Conservation (phyloP, 371 early-diverging fungal species). For the Mortierella sp. region DNA sequence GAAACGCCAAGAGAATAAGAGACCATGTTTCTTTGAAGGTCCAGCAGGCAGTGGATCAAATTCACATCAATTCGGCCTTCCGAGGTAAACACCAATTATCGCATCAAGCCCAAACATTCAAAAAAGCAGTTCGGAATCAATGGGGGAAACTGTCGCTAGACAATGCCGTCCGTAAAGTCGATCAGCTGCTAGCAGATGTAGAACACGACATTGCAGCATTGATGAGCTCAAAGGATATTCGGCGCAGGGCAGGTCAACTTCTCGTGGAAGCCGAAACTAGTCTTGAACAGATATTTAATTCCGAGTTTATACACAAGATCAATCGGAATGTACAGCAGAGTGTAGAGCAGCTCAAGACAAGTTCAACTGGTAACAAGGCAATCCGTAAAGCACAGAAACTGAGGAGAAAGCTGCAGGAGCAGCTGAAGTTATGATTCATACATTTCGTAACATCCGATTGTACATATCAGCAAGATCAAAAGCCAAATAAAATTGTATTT, state of each 20-base stretch:
- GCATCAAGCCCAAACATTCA: background rate
- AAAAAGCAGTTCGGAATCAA: background rate
- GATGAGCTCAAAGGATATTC: slow-evolving; percentile 8
- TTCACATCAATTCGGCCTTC: background rate
- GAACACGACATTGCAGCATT: background rate
- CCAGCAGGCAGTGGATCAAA: slow-evolving; percentile 2
- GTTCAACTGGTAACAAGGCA: slow-evolving; percentile 18
- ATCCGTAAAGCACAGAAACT: slow-evolving; percentile 21
- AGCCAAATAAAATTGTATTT: background rate
- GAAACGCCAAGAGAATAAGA: slow-evolving; percentile 26
- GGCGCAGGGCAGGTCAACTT: slow-evolving; percentile 12
- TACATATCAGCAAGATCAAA: background rate
- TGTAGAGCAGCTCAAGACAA: slow-evolving; percentile 23
- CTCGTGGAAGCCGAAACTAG: slow-evolving; percentile 10
- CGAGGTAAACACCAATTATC: background rate
- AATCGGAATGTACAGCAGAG: slow-evolving; percentile 13
- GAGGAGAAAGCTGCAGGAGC: slow-evolving; percentile 7
- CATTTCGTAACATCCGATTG: background rate
- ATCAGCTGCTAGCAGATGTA: slow-evolving; percentile 19
- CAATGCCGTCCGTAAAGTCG: slow-evolving; percentile 1
- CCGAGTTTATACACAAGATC: slow-evolving; percentile 12
- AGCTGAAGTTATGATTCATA: background rate
- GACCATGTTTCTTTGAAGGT: background rate
- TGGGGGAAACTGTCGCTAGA: slow-evolving; percentile 1
- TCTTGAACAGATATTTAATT: slow-evolving; percentile 16